Percentiles rank a stretch among this genome's conserved stretches.
Conservation (phyloP, 768 basidiomycete genomes). For the Obba rivulosa region DNA sequence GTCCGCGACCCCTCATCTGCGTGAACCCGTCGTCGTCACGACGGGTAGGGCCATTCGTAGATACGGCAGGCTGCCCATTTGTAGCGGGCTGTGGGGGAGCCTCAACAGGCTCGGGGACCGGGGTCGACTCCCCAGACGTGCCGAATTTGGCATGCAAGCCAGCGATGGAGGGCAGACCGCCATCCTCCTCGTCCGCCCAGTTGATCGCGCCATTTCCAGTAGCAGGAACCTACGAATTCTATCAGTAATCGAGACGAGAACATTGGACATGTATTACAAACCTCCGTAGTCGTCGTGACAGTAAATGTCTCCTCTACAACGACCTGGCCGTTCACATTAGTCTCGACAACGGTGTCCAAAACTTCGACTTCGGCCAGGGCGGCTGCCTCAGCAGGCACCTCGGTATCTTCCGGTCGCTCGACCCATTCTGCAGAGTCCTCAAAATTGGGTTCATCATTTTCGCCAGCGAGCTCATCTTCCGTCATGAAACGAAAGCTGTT, state of each 20-base stretch:
- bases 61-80: conserved; percentile 15
- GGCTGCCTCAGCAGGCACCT: conserved; percentile 19
- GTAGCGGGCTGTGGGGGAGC: conserved; percentile 20
- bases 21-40: conserved; percentile 62
- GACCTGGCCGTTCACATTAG: conserved; percentile 17
- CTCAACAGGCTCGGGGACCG: conserved; percentile 31
- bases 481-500: conserved; percentile 77
- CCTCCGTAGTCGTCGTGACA: conserved; percentile 19
- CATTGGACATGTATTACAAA: background rate
- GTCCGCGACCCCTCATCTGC: conserved; percentile 29
- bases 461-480: conserved; percentile 62
- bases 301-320: conserved; percentile 21
- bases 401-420: conserved; percentile 8
- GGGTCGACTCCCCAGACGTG: conserved; percentile 67
- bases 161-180: conserved; percentile 71
- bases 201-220: conserved; percentile 44
- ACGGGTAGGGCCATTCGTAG: conserved; percentile 17
- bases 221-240: conserved; percentile 6
- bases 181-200: conserved; percentile 83
- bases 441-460: background rate
- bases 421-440: conserved; percentile 48
- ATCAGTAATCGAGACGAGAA: background rate
- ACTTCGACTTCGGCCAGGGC: conserved; percentile 16
- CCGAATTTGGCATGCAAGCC: conserved; percentile 74
- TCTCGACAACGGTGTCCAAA: conserved; percentile 13